Evolutionary conservation across 2,329 filamentous ascomycete genomes (phyloP), one percentile per base, ranked within the genome.

Genomic region (Biscogniauxia marginata): DNA sequence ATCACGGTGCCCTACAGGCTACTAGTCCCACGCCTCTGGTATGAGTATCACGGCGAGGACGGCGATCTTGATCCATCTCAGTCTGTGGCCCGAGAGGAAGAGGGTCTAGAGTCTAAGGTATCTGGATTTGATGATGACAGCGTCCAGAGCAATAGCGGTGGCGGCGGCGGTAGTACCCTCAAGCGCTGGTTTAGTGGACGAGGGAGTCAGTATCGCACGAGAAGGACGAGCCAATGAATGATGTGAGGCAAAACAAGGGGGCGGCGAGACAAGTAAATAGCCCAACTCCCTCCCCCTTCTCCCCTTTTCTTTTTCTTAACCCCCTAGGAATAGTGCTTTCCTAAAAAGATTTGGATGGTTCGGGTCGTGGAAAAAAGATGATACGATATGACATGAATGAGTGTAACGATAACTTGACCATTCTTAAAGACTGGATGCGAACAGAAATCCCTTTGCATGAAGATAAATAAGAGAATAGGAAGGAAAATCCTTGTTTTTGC

Each of bases 1-100:
- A 91, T 91, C 61, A 99, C 95, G 0, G 84, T 86, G 50, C 91
- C 92, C 7, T 99, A 99, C 71, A 82, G 91, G 43, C 76, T 99
- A 4, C 81, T 98, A 1, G 87, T 99, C 4, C 95, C 96, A 9
- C 85, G 86, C 52, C 76, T 99, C 51, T 82, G 80, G 73, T 87
- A 86, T 55, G 79, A 83, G 51, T 80, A 83, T 58, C 70, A 74
- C 77, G 74, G 73, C 5, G 74, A 77, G 55, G 64, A 65, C 19
- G 52, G 13, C 16, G 39, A 23, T 39, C 30, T 16, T 16, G 11
- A 11, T 4, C 13, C 30, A 9, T 1, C 30, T 5, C 30, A 11
- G n/a, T 11, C 30, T 5, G n/a, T 39, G 30, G 30, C 30, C 6
- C 13, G 13, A 16, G 30, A 39, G 3, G 30, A 39, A 39, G 30